Evolutionary conservation across 148 eudicot species (phyloP).

Genomic region (Vaccinium macrocarpon): DNA sequence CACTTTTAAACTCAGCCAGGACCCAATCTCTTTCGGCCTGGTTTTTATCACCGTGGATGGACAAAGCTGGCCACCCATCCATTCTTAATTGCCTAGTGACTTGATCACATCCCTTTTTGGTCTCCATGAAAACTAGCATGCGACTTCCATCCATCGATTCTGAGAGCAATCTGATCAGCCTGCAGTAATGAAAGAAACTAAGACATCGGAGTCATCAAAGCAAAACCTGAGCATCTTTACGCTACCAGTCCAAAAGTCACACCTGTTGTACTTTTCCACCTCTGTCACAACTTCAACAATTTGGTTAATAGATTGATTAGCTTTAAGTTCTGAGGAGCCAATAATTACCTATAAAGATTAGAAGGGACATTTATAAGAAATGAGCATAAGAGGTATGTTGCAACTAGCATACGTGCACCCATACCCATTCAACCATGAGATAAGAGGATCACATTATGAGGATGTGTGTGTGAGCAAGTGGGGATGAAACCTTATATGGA

Average conservation of each 20-base stretch:
- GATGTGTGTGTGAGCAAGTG: background rate
- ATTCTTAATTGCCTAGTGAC: constrained; percentile 90
- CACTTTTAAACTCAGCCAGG: constrained; percentile 93
- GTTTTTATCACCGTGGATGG: constrained; percentile 99
- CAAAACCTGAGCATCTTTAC: background rate
- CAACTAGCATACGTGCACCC: background rate
- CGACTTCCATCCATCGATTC: constrained; percentile 91
- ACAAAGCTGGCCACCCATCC: constrained; percentile 99
- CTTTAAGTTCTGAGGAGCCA: constrained; percentile 84
- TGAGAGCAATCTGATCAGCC: constrained; percentile 80
- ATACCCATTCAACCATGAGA: background rate
- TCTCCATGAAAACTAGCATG: constrained; percentile 87
- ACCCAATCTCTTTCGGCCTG: constrained; percentile 99
- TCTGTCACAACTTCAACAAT: constrained; percentile 89
- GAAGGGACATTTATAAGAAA: background rate
- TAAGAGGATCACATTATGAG: background rate
- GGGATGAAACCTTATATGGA: constrained; percentile 76
- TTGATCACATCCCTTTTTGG: constrained; percentile 98
- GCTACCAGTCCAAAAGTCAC: constrained; percentile 9
- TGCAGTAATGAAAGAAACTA: constrained; percentile 27
- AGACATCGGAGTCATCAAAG: background rate
- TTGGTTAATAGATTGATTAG: constrained; percentile 89
- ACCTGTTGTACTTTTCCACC: constrained; percentile 90
- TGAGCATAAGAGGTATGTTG: background rate
- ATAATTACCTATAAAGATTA: constrained; percentile 62